Evolutionary conservation across 2,329 filamentous ascomycete genomes (phyloP).

Genomic region (Botrytis sinoallii): DNA sequence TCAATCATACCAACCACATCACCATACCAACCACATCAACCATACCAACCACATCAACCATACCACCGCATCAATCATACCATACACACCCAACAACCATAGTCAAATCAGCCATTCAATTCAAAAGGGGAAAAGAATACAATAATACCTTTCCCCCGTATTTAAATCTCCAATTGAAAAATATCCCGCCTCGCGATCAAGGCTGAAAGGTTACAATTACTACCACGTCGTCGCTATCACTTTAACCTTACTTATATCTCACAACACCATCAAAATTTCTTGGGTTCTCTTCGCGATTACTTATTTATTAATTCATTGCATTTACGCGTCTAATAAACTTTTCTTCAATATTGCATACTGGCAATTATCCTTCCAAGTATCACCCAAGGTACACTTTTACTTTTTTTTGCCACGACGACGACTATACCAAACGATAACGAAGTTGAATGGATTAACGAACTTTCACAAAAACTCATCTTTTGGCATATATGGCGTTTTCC

Average conservation of each 20-base stretch:
- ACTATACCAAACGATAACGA: background rate
- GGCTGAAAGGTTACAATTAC: background rate
- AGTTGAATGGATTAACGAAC: constrained; percentile 12
- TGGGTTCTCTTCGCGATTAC: background rate
- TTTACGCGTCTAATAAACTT: background rate
- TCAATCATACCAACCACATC: background rate
- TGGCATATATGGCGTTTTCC: constrained; percentile 23
- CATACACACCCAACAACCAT: background rate
- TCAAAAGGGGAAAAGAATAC: background rate
- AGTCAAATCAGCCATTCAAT: background rate
- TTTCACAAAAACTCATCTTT: background rate
- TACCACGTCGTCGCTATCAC: background rate
- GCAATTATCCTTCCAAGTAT: background rate
- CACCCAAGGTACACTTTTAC: background rate
- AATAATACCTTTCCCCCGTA: background rate
- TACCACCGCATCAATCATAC: background rate
- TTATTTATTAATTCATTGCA: background rate
- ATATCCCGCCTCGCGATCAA: constrained; percentile 11
- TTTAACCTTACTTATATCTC: background rate
- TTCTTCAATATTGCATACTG: background rate
- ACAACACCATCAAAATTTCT: background rate
- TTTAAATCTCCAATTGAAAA: background rate
- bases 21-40: background rate
- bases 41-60: background rate
- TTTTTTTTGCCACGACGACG: background rate